Evolutionary conservation across 75 land plant genomes (phyloP).

Genomic region (Cupressus sempervirens): DNA sequence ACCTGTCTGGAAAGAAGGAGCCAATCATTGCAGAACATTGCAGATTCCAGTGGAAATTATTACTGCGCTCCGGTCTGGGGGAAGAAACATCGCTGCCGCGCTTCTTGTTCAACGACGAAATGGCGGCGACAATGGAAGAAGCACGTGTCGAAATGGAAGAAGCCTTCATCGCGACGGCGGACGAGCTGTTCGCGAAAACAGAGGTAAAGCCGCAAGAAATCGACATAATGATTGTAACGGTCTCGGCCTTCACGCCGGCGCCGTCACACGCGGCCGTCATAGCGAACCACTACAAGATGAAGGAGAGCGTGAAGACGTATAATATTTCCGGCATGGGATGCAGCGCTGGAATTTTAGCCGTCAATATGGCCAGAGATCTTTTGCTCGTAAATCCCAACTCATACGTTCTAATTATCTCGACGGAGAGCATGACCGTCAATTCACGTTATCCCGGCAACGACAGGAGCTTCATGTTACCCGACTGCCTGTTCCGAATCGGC

Average conservation of each 20-base stretch:
- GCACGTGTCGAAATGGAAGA: slow-evolving; percentile 40
- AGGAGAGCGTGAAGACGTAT: slow-evolving; percentile 45
- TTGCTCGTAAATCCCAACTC: slow-evolving; percentile 25
- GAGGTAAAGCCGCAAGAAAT: slow-evolving; percentile 33
- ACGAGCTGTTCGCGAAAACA: slow-evolving; percentile 48
- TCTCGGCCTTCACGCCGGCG: slow-evolving; percentile 55
- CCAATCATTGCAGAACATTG: background rate
- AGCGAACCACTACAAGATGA: slow-evolving; percentile 44
- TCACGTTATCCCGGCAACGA: slow-evolving; percentile 39
- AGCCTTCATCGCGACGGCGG: slow-evolving; percentile 48
- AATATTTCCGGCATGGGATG: slow-evolving; percentile 16
- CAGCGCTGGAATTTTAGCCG: slow-evolving; percentile 38
- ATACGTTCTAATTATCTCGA: slow-evolving; percentile 44
- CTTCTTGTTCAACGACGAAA: background rate
- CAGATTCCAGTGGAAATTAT: background rate
- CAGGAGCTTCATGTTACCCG: slow-evolving; percentile 9
- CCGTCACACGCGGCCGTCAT: slow-evolving; percentile 61
- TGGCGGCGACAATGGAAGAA: slow-evolving; percentile 12
- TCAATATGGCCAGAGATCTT: slow-evolving; percentile 55
- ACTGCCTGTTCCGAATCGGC: no score
- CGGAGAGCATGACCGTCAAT: slow-evolving; percentile 32
- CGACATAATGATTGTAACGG: slow-evolving; percentile 60
- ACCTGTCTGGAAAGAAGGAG: background rate
- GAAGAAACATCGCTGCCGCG: slow-evolving; percentile 3
- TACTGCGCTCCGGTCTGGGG: slow-evolving; percentile 4